phyloP scores from a whole-genome alignment of 1,284 basidiomycete species.

The Mycosarcoma maydis region DNA sequence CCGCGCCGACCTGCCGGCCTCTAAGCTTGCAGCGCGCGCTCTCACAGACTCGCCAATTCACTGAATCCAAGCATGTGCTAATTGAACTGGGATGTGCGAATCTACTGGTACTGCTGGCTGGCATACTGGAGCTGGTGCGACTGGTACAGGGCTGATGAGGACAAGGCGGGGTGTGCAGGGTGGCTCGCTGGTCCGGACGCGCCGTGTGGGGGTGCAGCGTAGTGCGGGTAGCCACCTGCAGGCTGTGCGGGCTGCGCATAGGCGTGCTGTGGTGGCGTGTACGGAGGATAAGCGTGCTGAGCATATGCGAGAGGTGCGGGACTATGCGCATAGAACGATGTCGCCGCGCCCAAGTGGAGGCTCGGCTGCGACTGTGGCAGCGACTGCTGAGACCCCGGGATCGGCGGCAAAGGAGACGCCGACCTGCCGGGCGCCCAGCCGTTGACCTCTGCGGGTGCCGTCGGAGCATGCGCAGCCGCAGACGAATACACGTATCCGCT shows the following conservation, averaged over 20 bases:
- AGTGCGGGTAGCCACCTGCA: no score
- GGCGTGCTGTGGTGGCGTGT: no score
- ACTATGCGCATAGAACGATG: no score
- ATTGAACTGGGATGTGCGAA: no score
- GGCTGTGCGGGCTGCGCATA: no score
- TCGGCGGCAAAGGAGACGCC: slow-evolving; percentile 29
- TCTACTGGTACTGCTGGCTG: slow-evolving; percentile 11
- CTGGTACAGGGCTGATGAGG: slow-evolving; percentile 19
- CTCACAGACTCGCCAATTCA: not conserved
- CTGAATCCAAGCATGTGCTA: not conserved
- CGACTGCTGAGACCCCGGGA: slow-evolving; percentile 15
- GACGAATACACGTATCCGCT: slow-evolving; percentile 36
- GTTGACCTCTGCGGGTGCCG: not conserved
- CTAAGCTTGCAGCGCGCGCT: not conserved
- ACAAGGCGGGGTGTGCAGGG: slow-evolving; percentile 4
- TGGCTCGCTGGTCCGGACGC: no score
- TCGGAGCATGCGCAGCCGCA: slow-evolving; percentile 1
- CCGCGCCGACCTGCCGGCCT: slow-evolving; percentile 39
- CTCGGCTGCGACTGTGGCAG: not conserved
- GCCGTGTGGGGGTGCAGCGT: no score
- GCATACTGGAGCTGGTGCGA: slow-evolving; percentile 16
- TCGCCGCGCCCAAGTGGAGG: not conserved
- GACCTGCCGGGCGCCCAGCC: slow-evolving; percentile 18
- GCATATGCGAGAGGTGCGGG: no score
- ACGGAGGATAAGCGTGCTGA: no score